These are phyloP conservation scores for Candida buenavistaensis DNA, from an alignment of 1,139 yeast genomes.

Conservation along the genomic window DNA sequence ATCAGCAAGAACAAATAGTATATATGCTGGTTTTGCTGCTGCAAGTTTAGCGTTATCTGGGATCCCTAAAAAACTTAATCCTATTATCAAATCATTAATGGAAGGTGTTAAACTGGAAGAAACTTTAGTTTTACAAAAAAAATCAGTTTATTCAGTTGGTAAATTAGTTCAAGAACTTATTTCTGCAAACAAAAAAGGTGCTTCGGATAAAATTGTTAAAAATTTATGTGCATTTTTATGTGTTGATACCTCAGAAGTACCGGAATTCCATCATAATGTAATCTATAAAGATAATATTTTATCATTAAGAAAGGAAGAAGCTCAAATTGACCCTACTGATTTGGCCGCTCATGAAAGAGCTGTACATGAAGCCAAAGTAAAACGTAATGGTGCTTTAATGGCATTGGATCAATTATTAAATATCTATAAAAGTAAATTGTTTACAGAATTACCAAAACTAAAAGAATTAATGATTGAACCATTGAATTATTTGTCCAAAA, in stretches of 20 bases:
- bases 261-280: constrained; percentile 78
- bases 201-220: constrained; percentile 84
- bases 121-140: constrained; percentile 60
- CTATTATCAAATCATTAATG: constrained; percentile 88
- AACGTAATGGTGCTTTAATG: constrained; percentile 79
- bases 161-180: constrained; percentile 60
- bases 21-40: constrained; percentile 75
- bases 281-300: constrained; percentile 57
- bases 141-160: constrained; percentile 73
- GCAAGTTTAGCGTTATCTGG: constrained; percentile 63
- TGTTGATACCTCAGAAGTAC: constrained; percentile 95
- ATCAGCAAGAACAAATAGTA: constrained; percentile 56
- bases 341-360: constrained; percentile 62
- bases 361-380: constrained; percentile 71
- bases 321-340: constrained; percentile 66
- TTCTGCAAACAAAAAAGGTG: constrained; percentile 58
- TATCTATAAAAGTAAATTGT: constrained; percentile 54
- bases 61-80: constrained; percentile 83
- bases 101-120: constrained; percentile 85
- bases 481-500: constrained; percentile 32
- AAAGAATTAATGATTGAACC: constrained; percentile 70
- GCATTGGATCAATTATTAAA: constrained; percentile 60
- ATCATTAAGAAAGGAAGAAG: constrained; percentile 80
- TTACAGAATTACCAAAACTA: constrained; percentile 67
- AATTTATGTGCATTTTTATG: constrained; percentile 91